Evolutionary conservation across 1,284 basidiomycete species (phyloP).

Genomic region (Cryptococcus jaspeensis): DNA sequence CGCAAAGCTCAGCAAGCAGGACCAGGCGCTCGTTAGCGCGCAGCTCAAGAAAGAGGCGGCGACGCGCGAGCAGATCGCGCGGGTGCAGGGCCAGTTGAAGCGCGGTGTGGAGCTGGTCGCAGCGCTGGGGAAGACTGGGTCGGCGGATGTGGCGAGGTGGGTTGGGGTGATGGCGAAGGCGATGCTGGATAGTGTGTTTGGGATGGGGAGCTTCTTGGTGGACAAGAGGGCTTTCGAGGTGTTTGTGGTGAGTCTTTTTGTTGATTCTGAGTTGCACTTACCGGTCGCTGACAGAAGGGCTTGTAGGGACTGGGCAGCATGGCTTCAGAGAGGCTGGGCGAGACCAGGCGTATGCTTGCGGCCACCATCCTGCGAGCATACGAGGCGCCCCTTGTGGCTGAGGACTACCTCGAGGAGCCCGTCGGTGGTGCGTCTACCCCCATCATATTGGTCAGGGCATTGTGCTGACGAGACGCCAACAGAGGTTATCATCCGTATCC

Average conservation of each 20-base stretch:
- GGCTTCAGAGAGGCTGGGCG: slow-evolving; percentile 66
- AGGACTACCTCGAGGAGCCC: slow-evolving; percentile 69
- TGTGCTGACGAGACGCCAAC: slow-evolving; percentile 10
- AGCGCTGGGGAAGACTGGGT: slow-evolving; percentile 63
- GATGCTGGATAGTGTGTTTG: slow-evolving; percentile 65
- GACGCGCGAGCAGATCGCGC: slow-evolving; percentile 62
- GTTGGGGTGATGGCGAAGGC: slow-evolving; percentile 62
- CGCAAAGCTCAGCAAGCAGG: slow-evolving; percentile 71
- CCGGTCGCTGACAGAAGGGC: too few relatives aligned
- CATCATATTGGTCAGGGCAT: not conserved
- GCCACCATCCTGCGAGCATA: slow-evolving; percentile 75
- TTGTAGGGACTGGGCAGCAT: slow-evolving; percentile 30
- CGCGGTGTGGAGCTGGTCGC: slow-evolving; percentile 68
- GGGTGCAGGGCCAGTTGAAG: slow-evolving; percentile 59
- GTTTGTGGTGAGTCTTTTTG: slow-evolving; percentile 66
- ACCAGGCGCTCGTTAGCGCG: slow-evolving; percentile 71
- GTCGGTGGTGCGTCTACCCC: slow-evolving; percentile 59
- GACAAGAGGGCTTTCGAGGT: slow-evolving; percentile 66
- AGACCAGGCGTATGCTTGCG: slow-evolving; percentile 68
- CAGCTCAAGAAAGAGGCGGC: slow-evolving; percentile 76
- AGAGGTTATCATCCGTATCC: slow-evolving; percentile 78
- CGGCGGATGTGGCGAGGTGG: slow-evolving; percentile 60
- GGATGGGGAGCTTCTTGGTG: slow-evolving; percentile 61
- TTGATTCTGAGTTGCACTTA: not conserved
- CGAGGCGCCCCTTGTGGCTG: slow-evolving; percentile 66